Evolutionary conservation across 768 basidiomycete genomes (phyloP).

Genomic region (Kwoniella newhampshirensis): DNA sequence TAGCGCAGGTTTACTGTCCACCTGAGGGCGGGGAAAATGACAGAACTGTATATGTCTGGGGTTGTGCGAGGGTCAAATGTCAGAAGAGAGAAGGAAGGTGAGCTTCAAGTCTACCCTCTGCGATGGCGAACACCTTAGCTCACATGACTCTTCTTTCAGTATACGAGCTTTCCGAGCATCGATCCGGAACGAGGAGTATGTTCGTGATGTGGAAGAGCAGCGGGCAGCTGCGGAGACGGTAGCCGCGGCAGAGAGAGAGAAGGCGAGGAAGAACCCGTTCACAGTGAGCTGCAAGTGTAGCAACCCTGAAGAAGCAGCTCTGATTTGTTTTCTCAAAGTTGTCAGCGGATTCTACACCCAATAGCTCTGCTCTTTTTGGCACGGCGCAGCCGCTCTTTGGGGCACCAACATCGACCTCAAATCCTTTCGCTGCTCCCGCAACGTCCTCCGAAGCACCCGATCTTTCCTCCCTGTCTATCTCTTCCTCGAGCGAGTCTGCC

Average conservation of each 20-base stretch:
- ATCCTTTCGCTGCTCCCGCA: slow-evolving; percentile 27
- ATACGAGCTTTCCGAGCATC: slow-evolving; percentile 51
- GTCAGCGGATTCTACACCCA: slow-evolving; percentile 4
- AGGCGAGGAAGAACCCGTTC: slow-evolving; percentile 49
- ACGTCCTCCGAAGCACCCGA: slow-evolving; percentile 19
- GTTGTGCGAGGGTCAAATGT: slow-evolving; percentile 39
- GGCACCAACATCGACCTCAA: slow-evolving; percentile 9
- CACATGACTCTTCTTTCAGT: slow-evolving; percentile 10
- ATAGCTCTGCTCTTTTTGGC: slow-evolving; percentile 36
- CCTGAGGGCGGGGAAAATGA: slow-evolving; percentile 52
- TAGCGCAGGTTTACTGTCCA: slow-evolving; percentile 53
- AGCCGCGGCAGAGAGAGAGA: slow-evolving; percentile 33
- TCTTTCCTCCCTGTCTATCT: slow-evolving; percentile 26
- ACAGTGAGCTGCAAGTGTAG: slow-evolving; percentile 27
- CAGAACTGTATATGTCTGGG: slow-evolving; percentile 50
- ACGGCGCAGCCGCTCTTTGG: slow-evolving; percentile 27
- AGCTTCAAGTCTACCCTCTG: slow-evolving; percentile 8
- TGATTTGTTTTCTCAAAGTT: slow-evolving; percentile 4
- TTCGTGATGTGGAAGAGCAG: slow-evolving; percentile 43
- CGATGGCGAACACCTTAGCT: neutral
- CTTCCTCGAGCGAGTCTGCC: slow-evolving; percentile 11
- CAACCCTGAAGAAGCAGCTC: neutral
- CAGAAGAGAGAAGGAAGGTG: slow-evolving; percentile 47
- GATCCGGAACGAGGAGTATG: slow-evolving; percentile 48
- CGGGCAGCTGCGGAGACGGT: slow-evolving; percentile 30